Evolutionary conservation across 345 rosid genomes (phyloP).

Genomic region (Ceriops tagal): DNA sequence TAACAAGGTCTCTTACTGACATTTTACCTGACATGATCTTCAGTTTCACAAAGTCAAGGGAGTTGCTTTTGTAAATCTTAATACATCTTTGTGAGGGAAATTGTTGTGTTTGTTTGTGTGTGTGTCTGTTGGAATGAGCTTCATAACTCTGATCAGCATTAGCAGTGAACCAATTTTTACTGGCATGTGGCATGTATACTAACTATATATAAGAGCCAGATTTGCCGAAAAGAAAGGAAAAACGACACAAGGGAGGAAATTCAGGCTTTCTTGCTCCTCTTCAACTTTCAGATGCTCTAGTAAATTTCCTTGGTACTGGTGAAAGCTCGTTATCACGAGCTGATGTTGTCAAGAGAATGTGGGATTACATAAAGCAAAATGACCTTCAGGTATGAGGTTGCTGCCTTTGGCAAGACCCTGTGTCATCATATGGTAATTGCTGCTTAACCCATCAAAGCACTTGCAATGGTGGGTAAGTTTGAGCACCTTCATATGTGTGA

Average conservation of each 20-base stretch:
- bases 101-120: no score
- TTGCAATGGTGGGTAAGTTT: no score
- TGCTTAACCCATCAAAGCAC: not conserved
- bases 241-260: slow-evolving; percentile 15
- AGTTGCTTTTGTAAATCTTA: no score
- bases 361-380: slow-evolving; percentile 23
- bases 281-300: slow-evolving; percentile 19
- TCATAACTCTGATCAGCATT: not conserved
- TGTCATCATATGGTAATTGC: not conserved
- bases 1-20: not conserved
- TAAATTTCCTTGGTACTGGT: slow-evolving; percentile 21
- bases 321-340: slow-evolving; percentile 19
- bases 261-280: slow-evolving; percentile 24
- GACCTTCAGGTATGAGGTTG: slow-evolving; percentile 17
- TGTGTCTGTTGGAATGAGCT: not conserved
- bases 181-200: not conserved
- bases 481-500: no score
- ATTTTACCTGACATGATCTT: not conserved
- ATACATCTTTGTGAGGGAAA: no score
- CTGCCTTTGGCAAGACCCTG: no score
- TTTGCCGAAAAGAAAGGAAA: slow-evolving; percentile 12
- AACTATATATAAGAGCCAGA: not conserved
- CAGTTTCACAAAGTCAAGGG: no score
- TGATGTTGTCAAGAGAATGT: slow-evolving; percentile 20
- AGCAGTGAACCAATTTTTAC: not conserved